A percentile compares a stretch with the other conserved stretches of the same genome.
phyloP scores from a whole-genome alignment of 768 basidiomycete genomes.

The Erythrobasidium yunnanense region DNA sequence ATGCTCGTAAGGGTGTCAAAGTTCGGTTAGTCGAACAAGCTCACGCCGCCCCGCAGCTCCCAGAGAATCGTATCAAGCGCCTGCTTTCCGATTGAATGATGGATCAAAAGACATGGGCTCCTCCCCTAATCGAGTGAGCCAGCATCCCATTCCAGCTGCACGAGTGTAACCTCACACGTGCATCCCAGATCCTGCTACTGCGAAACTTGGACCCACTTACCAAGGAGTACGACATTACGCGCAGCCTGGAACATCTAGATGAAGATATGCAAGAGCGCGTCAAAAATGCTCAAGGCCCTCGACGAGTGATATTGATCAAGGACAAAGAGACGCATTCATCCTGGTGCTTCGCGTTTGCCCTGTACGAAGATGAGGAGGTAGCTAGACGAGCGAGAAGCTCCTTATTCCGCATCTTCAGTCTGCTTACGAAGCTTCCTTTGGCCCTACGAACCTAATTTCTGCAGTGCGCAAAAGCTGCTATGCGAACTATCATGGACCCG shows the following conservation, averaged over 20 bases:
- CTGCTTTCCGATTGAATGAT: slow-evolving; percentile 54
- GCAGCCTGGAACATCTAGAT: slow-evolving; percentile 69
- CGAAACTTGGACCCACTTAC: slow-evolving; percentile 81
- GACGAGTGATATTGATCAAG: slow-evolving; percentile 73
- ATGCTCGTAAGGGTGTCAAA: not conserved
- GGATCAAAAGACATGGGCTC: slow-evolving; percentile 93
- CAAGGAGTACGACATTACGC: slow-evolving; percentile 73
- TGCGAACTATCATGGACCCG: slow-evolving; percentile 77
- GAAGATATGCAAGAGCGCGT: slow-evolving; percentile 45
- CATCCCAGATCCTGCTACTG: slow-evolving; percentile 72
- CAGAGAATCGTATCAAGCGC: not conserved
- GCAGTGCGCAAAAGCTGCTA: slow-evolving; percentile 68
- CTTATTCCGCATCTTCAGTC: not conserved
- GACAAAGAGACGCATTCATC: slow-evolving; percentile 77
- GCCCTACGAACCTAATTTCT: not conserved
- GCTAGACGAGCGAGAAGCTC: slow-evolving; percentile 27
- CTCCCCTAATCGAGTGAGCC: slow-evolving; percentile 46
- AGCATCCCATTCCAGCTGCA: not conserved
- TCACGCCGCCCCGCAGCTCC: not conserved
- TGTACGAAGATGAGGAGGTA: slow-evolving; percentile 76
- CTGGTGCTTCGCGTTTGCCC: slow-evolving; percentile 89
- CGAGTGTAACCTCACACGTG: too few species aligned
- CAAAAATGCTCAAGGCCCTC: slow-evolving; percentile 62
- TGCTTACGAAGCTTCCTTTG: not conserved
- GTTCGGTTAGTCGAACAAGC: not conserved